Base-by-base conservation (phyloP, 208 protist species). In the Acanthamoeba royreba region DNA sequence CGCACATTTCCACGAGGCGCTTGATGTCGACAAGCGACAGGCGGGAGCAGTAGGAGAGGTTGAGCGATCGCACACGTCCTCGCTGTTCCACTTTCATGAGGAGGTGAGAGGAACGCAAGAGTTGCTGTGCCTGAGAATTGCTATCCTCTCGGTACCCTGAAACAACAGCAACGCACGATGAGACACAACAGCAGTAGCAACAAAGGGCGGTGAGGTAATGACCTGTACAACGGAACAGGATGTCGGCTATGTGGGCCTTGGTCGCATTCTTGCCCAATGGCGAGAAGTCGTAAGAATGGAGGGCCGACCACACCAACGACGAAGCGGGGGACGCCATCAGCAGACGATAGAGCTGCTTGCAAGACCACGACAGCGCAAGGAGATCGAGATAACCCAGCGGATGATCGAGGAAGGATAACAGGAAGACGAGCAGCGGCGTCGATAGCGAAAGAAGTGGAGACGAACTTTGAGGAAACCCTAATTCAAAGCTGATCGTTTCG, bases 241-340 rank as follows among this genome's bases (percentile, higher is more conserved):
- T 19, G 25, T 79, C 69, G 69, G 69, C 69, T 33, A 79, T 79
- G 69, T 46, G 35, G 38, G 15, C 31, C 38, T n/a, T 42, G 38
- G 69, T 79, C 22, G 69, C 69, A 42, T 5, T 33, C 69, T 81
- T 81, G 69, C 69, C 69, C 40, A 81, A 33, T 7, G 69, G 69
- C 69, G 69, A 79, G 69, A 79, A 79, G 69, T 79, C 69, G 69
- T 31, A 79, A 15, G 69, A 79, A 42, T 79, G 69, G 69, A 79
- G 5, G 69, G 69, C 69, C 7, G 69, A 79, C 69, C 69, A 79
- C 4, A 79, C 69, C 4, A 79, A 42, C 35, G 69, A 19, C 35
- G 69, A 9, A 19, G 69, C 69, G 35, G 69, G 69, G 38, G 69
- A 79, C 22, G 69, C 31, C 38, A 79, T 33, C 7, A 79, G 38